Conservation (phyloP, 108 stramenopile species). For the Poteriospumella lacustris region DNA sequence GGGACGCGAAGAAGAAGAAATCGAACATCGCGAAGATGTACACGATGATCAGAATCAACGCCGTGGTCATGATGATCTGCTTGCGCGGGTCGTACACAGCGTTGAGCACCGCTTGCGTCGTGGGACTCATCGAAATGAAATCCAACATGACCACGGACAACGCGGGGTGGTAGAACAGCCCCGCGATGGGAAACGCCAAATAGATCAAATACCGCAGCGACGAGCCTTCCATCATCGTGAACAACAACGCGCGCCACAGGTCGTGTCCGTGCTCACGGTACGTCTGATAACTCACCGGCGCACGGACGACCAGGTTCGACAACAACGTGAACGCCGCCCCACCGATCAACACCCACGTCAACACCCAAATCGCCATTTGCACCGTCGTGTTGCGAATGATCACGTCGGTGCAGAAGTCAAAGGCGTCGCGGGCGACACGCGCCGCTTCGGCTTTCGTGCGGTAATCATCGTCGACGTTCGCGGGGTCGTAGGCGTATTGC, state of each 20-base stretch:
- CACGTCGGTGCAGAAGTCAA: background rate
- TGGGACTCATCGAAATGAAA: conserved; percentile 40
- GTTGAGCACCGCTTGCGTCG: conserved; percentile 36
- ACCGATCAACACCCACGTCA: conserved; percentile 14
- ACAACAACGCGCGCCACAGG: background rate
- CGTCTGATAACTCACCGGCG: conserved; percentile 31
- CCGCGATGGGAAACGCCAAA: conserved; percentile 14
- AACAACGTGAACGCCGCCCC: background rate
- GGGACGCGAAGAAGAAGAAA: conserved; percentile 30
- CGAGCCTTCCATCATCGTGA: conserved; percentile 22
- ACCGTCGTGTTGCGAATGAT: background rate
- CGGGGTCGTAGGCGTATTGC: background rate
- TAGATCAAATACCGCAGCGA: conserved; percentile 36
- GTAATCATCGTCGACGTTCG: background rate
- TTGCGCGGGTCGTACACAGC: conserved; percentile 40
- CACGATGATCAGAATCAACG: conserved; percentile 31
- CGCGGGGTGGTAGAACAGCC: background rate
- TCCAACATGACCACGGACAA: conserved; percentile 32
- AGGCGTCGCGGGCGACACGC: background rate
- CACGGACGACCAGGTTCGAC: conserved; percentile 31
- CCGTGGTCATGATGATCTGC: conserved; percentile 40
- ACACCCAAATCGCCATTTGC: background rate
- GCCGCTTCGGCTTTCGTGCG: background rate
- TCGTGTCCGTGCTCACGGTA: background rate
- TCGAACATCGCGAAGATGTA: conserved; percentile 40